Evolutionary conservation across 2,329 filamentous ascomycete genomes (phyloP), one percentile per base, ranked within the genome.

Genomic region (Aspergillus novofumigatus): DNA sequence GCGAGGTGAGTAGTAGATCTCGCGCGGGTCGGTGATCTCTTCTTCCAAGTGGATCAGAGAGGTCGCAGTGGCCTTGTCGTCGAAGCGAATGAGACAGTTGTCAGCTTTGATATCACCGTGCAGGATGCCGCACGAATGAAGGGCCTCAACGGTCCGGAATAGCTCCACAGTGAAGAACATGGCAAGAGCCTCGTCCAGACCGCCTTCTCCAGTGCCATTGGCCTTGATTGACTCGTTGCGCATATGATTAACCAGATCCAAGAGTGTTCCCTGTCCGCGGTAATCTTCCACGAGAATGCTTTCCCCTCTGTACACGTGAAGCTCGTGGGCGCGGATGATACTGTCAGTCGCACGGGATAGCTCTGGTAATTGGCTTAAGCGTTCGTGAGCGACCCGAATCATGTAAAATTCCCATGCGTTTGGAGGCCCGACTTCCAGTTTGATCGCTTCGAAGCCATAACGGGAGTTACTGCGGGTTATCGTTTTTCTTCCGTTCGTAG

Each of bases 151-250:
- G 0, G 91, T 96, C 51, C 94, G 89, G 65, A 99, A 82, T 6
- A 99, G 83, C 75, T 99, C 94, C 59, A 97, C 82, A 7, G 90
- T 83, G 77, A 97, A 96, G 80, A 97, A 97, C 91, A 97, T 97
- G 65, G 90, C 91, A 2, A 97, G 80, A 50, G 83, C 81, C 75
- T 99, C 94, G 65, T 99, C 94, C 83, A 99, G 91, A 17, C 89
- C 87, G 2, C 86, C 86, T 35, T 79, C 76, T 9, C 72, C 67
- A 32, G 77, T 75, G 17, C 75, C 72, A 2, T 73, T 68, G 4
- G 83, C 83, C 1, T 83, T 72, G 35, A 72, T 74, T 4, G 70
- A 66, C 61, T 95, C 90, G 20, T 84, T 81, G 45, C 90, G 86
- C 63, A 93, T 89, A 61, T 89, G 80, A 74, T 99, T 99, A 73